These are phyloP conservation scores for Amphirosellinia nigrospora DNA, from an alignment of 495 filamentous ascomycete genomes.

Conservation along the genomic window DNA sequence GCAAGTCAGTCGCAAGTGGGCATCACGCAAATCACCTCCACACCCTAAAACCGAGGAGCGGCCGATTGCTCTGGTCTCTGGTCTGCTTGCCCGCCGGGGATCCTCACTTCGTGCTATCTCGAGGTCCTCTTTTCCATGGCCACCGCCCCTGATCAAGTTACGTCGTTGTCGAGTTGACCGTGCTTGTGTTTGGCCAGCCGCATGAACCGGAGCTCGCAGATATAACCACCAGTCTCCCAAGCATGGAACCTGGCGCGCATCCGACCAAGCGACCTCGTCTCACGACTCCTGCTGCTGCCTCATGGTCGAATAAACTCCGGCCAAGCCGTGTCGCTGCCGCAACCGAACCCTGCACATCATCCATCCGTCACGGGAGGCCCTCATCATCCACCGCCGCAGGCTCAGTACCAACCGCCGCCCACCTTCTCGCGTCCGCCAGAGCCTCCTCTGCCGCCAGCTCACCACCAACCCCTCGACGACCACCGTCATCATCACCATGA, in stretches of 20 bases:
- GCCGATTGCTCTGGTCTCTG: constrained; percentile 12
- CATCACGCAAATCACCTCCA: constrained; percentile 40
- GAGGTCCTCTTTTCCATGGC: constrained; percentile 46
- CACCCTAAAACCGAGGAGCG: constrained; percentile 31
- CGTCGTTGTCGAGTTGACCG: constrained; percentile 41
- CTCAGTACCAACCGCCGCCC: constrained; percentile 49
- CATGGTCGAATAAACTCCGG: constrained; percentile 50
- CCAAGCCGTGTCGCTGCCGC: constrained; percentile 52
- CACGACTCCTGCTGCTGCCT: constrained; percentile 43
- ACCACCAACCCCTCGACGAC: constrained; percentile 49
- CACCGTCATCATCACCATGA: constrained; percentile 57
- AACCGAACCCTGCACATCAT: constrained; percentile 48
- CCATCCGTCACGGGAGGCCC: constrained; percentile 40
- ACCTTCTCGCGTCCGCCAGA: constrained; percentile 49
- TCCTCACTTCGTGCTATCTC: constrained; percentile 33
- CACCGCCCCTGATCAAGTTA: constrained; percentile 44
- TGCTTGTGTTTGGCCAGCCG: constrained; percentile 24
- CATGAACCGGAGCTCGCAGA: constrained; percentile 40
- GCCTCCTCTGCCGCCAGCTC: constrained; percentile 41
- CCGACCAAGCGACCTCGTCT: constrained; percentile 56
- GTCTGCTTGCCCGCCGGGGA: constrained; percentile 36
- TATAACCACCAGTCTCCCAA: constrained; percentile 45
- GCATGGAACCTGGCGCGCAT: constrained; percentile 57
- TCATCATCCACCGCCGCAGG: constrained; percentile 50
- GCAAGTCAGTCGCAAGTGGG: constrained; percentile 18